Percentiles rank a stretch among this genome's conserved stretches.
Evolutionary conservation across 352 stramenopile species (phyloP).

Genomic region (Detonula confervacea): DNA sequence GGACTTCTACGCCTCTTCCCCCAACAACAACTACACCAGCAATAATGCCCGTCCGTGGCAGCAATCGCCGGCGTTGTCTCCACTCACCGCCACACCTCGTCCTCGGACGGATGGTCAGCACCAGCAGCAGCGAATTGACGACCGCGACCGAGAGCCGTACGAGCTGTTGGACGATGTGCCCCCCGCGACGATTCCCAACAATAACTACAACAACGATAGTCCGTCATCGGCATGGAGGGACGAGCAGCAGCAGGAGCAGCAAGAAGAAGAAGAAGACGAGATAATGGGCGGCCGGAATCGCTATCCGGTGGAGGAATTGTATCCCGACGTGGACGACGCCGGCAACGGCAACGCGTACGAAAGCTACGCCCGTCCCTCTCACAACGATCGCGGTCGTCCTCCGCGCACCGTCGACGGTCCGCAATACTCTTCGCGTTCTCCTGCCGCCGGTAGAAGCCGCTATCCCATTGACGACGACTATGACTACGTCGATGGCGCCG

Average conservation of each 20-base stretch:
- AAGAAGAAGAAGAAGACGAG: neutral
- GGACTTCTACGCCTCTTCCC: conserved; percentile 37
- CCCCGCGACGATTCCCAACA: conserved; percentile 14
- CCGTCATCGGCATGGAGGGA: neutral
- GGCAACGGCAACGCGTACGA: conserved; percentile 41
- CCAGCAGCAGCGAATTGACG: conserved; percentile 10
- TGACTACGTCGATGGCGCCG: neutral
- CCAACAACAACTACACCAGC: neutral
- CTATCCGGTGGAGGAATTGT: conserved; percentile 47
- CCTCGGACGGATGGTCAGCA: neutral
- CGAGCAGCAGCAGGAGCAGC: neutral
- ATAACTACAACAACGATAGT: neutral
- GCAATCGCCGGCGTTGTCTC: conserved; percentile 11
- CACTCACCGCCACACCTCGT: neutral
- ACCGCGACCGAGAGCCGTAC: conserved; percentile 34
- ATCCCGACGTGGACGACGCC: conserved; percentile 29
- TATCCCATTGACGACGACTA: conserved; percentile 53
- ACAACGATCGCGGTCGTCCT: neutral
- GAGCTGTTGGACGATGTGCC: conserved; percentile 53
- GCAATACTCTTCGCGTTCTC: neutral
- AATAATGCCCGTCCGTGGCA: conserved; percentile 16
- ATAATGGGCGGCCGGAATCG: conserved; percentile 9
- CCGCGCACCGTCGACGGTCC: neutral
- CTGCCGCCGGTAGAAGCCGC: neutral
- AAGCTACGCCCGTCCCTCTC: conserved; percentile 5